Evolutionary conservation across 345 rosid genomes (phyloP).

Genomic region (Citrus mangshanensis): DNA sequence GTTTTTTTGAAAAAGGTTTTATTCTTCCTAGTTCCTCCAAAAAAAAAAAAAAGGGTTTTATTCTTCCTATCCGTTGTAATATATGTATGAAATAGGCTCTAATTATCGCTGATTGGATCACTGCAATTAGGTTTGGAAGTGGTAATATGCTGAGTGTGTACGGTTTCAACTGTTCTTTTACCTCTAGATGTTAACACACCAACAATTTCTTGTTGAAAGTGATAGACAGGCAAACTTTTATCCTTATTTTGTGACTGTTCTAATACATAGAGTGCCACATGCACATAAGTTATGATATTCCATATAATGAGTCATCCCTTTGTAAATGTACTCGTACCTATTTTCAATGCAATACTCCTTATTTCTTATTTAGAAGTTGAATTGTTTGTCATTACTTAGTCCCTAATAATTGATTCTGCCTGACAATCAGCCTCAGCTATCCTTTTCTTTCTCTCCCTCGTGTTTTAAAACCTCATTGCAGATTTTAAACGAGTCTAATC

Average conservation of each 20-base stretch:
- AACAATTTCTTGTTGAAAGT: neutral
- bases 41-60: too few species aligned
- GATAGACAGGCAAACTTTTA: neutral
- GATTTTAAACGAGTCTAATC: too few species aligned
- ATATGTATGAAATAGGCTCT: neutral
- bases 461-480: too few species aligned
- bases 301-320: neutral
- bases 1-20: constrained; percentile 9
- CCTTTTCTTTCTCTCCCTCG: too few species aligned
- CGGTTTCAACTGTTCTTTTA: neutral
- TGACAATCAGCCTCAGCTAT: too few species aligned
- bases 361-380: too few species aligned
- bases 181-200: neutral
- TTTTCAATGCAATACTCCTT: too few species aligned
- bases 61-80: constrained; percentile 13
- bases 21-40: too few species aligned
- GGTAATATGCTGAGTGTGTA: neutral
- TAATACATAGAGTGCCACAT: neutral
- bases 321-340: neutral
- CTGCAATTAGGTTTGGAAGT: neutral
- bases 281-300: neutral
- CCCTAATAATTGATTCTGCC: too few species aligned
- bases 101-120: neutral
- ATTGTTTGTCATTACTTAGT: too few species aligned
- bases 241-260: neutral